phyloP scores from a whole-genome alignment of 345 rosid species.

The Carallia brachiata region DNA sequence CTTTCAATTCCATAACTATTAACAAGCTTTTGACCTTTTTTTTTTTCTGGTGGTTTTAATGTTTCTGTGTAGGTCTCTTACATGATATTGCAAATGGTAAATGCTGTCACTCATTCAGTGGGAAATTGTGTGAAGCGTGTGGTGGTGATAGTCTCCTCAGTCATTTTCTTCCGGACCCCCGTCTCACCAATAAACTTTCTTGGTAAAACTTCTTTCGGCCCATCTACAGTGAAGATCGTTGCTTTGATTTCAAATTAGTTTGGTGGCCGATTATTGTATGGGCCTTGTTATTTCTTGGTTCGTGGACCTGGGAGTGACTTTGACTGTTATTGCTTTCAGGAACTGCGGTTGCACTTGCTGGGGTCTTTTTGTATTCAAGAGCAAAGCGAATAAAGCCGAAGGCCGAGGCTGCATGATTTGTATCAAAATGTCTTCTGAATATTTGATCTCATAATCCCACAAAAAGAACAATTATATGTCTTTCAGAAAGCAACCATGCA shows the following conservation, averaged over 20 bases:
- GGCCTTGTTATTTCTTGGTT: neutral
- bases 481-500: too few relatives aligned
- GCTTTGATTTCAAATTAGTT: neutral
- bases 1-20: neutral
- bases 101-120: slow-evolving; percentile 82
- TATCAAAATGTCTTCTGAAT: too few relatives aligned
- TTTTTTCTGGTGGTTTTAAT: neutral
- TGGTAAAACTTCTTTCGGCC: slow-evolving; percentile 32
- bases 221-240: neutral
- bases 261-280: too few relatives aligned
- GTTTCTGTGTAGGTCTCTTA: slow-evolving; percentile 57
- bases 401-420: slow-evolving; percentile 36
- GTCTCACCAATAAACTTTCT: slow-evolving; percentile 59
- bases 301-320: neutral
- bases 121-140: slow-evolving; percentile 87
- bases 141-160: slow-evolving; percentile 69
- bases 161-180: slow-evolving; percentile 65
- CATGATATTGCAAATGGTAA: slow-evolving; percentile 68
- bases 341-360: slow-evolving; percentile 69
- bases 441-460: too few relatives aligned
- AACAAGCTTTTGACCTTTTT: neutral
- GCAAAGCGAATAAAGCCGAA: slow-evolving; percentile 46
- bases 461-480: too few relatives aligned
- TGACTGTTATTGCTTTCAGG: slow-evolving; percentile 36
- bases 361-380: slow-evolving; percentile 70